Base-by-base conservation (phyloP, 305 asterid species). In the Solanum aculeatissimum region DNA sequence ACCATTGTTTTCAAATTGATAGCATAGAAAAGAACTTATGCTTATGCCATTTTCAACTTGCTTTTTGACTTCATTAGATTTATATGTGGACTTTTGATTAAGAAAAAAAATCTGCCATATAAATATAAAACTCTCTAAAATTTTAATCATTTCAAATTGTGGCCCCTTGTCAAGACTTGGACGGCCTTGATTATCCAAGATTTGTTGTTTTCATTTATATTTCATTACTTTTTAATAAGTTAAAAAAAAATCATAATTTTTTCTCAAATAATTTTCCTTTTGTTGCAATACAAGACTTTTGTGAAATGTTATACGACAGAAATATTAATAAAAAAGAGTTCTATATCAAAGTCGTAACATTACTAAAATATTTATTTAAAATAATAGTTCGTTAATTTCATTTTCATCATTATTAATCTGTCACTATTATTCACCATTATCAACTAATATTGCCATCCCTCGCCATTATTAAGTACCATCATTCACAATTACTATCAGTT, bases 391-490 rank as follows among this genome's bases (percentile, higher is more conserved):
- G 9, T 9, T 16, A 51, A 51, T 51, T 14, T 51, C 2, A 51
- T 15, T 51, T 2, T 4, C 6, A 4, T 0, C 1, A 16, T 2
- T 15, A 4, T 3, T 0, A 5, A 7, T 7, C 0, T 13, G 2
- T 13, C 3, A 51, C 58, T 2, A 51, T 49, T 0, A 19, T 6
- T 15, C 0, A 53, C 5, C 23, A 60, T 60, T 23, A 60, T 11
- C 27, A 55, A 55, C 27, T 55, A 35, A 35, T 4, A 35, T 35
- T 6, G 40, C 0, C 7, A 35, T 35, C 7, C 4, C 7, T 15
- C 2, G 16, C 10, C 23, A 60, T 12, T 23, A 60, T 11, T 6
- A 55, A 55, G 27, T 55, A 55, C 3, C 1, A 55, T 6, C 27
- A 19, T 19, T n/a, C 2, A 55, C 2, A 21, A 55, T 19, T 6